Evolutionary conservation across 2,329 filamentous ascomycete genomes (phyloP), one percentile per base, ranked within the genome.

Genomic region (Biscogniauxia marginata): DNA sequence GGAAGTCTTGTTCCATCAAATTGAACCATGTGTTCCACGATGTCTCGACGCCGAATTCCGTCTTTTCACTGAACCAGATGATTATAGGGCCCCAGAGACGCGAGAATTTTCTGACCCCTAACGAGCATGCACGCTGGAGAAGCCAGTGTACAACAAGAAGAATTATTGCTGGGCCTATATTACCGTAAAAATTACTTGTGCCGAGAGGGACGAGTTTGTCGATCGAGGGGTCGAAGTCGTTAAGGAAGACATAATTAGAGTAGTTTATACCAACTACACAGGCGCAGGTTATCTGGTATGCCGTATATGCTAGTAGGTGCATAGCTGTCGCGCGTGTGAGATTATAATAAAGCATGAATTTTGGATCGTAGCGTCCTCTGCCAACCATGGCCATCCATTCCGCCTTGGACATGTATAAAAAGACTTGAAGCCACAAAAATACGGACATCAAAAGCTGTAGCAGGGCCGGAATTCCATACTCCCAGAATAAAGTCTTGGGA

Each of bases 231-330:
- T 24, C 7, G 19, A 24, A 46, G 22, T 25, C 8, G 22, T 16
- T 11, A 39, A 39, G 9, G 30, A 9, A 19, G 18, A 7, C 45
- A 16, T 21, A 46, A 18, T 11, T 21, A 18, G 5, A 21, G 7
- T 20, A 46, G 8, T 23, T 46, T 7, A 46, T 46, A 3, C 24
- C 45, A 9, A 46, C 44, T 11, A 63, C 44, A 20, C 47, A 46
- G n/a, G 56, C 30, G 22, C 55, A 63, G 20, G 58, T 52, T 1
- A 67, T 9, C 25, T 70, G 67, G 47, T 70, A 68, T 1, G 61
- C 62, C 16, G 65, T 70, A 21, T 64, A 65, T 43, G 65, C 56
- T 7, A 69, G 3, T 3, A 69, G 21, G 30, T 69, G 67, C 54
- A 64, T 59, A 2, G 60, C 53, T 0, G 63, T 65, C n/a, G 66